Percentiles rank a stretch among this genome's conserved stretches.
These are phyloP conservation scores for Colletotrichum sp. DNA, from an alignment of 2,329 filamentous ascomycete species.

Conservation along the genomic window DNA sequence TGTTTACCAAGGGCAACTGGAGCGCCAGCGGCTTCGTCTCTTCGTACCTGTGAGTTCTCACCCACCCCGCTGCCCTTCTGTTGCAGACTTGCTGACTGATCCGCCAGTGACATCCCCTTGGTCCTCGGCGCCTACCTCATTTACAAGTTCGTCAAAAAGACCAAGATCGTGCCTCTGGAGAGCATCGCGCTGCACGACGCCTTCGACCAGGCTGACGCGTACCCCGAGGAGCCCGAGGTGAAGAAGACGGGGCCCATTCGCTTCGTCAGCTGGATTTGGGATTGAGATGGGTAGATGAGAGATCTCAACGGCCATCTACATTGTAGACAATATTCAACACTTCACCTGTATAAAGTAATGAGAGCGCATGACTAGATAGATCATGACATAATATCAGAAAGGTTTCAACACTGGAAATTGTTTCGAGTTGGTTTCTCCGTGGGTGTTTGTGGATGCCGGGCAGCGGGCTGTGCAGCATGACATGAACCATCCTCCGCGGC, in stretches of 20 bases:
- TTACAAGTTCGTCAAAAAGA: conserved; percentile 72
- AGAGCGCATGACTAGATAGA: not conserved
- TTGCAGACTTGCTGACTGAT: conserved; percentile 48
- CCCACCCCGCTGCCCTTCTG: conserved; percentile 51
- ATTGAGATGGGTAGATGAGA: conserved; percentile 21
- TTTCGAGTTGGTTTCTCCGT: not conserved
- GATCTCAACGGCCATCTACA: not conserved
- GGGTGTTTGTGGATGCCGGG: accelerated
- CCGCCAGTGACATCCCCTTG: conserved; percentile 61
- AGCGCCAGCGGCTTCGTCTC: conserved; percentile 63
- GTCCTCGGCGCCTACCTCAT: conserved; percentile 60
- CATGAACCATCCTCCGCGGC: not conserved
- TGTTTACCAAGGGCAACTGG: conserved; percentile 68
- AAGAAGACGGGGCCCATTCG: conserved; percentile 32
- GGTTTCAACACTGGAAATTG: not conserved
- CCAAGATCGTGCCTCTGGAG: conserved; percentile 55
- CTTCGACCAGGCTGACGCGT: conserved; percentile 49
- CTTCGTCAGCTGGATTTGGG: conserved; percentile 41
- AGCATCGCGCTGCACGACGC: conserved; percentile 58
- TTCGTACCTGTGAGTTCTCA: conserved; percentile 67
- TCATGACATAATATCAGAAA: not conserved
- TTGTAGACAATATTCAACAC: not conserved
- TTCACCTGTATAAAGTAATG: not conserved
- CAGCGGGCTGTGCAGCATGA: not conserved
- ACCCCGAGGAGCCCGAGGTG: conserved; percentile 31